Base-by-base conservation (phyloP, 257 asterid genomes). In the Nicotiana sylvestris region DNA sequence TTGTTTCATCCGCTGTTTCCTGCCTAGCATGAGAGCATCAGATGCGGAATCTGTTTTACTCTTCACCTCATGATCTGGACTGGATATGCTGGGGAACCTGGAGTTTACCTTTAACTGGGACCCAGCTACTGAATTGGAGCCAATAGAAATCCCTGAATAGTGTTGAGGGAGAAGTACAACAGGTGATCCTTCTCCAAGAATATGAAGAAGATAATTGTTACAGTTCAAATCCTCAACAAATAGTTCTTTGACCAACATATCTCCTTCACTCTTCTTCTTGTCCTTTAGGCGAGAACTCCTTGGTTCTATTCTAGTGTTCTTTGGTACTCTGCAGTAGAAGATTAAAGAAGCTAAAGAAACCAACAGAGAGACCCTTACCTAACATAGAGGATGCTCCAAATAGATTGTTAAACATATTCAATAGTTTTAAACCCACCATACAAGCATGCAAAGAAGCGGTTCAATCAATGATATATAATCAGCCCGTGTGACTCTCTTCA, bases 241-340 rank as follows among this genome's bases (percentile, higher is more conserved):
- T 18, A 90, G 86, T 81, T 94, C 93, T 88, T 96, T 96, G 79
- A 96, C 92, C 88, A 96, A 87, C 86, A 81, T 87, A 86, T 96
- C 98, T 83, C 98, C 98, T 87, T 93, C 99, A 72, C 90, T 90
- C 87, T 86, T 96, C 90, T 90, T 94, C 88, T 88, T 95, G 83
- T 94, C 97, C 91, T 91, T 96, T 69, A 94, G 82, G 46, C 99
- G 90, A 25, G 96, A 93, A 90, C 99, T 96, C 85, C 98, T 87
- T 33, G 99, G 98, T 88, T 92, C 97, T 86, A 32, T 57, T 67
- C 84, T 74, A 64, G 88, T 85, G 84, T 86, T 86, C 85, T 91
- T 91, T 2, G 97, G 91, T 81, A 86, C 87, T 62, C 99, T 96
- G 92, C 87, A 85, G 49, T 53, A 80, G 76, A 21, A 83, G 74